Evolutionary conservation across 108 stramenopile genomes (phyloP), one percentile per base, ranked within the genome.

Genomic region (Poteriospumella lacustris): DNA sequence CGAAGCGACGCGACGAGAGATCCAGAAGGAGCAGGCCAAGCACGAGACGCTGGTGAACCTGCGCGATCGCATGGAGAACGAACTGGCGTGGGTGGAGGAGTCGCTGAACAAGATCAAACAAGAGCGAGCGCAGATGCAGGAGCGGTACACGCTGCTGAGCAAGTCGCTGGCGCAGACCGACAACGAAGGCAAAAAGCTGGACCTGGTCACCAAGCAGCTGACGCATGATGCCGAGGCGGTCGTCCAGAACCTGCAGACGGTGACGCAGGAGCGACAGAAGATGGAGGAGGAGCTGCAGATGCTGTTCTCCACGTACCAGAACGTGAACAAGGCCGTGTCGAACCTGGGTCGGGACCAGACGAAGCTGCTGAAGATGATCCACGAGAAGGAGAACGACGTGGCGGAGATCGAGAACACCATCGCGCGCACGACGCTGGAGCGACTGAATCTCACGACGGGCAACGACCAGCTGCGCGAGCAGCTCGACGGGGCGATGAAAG

Each of bases 201-300:
- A 84, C 39, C 75, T 39, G 28, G 39, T 39, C 39, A 64, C 40
- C 3, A 67, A 77, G 38, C 15, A 0, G 1, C 2, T 80, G 1
- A 40, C 36, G 31, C 60, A 76, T 59, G 44, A 86, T 67, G 34
- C 87, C 41, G 85, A 56, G 28, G 9, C 43, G 0, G 42, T 89
- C 58, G 75, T 82, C 58, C 47, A 80, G 31, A 88, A 85, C 62
- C 68, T 87, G n/a, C 87, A 88, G 67, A 67, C 81, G 39, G 85
- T 90, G 31, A 90, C 91, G 59, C 86, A 88, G 40, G 89, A 92
- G 84, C 76, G 91, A 0, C 90, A 91, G 52, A 80, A 80, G 68
- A 39, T 88, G 33, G 89, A 90, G 56, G 62, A 76, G 33, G 79
- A 79, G 40, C 86, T 90, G 56, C 64, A 75, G 39, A 64, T 44